Conservation (phyloP, 1,284 basidiomycete species). For the Exobasidium rhododendri region DNA sequence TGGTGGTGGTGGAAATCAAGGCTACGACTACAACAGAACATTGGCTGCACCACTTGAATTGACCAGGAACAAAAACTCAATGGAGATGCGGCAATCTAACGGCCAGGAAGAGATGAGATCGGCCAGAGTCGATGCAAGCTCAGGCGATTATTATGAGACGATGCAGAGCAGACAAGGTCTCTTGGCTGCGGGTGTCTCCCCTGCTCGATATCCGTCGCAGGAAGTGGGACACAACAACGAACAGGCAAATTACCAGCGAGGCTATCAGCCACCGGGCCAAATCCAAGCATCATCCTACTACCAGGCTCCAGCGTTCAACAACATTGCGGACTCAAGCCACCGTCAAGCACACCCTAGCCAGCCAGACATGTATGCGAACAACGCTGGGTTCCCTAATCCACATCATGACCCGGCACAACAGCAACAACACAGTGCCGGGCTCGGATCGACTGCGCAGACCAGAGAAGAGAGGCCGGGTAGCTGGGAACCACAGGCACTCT, state of each 20-base stretch:
- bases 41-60: background rate
- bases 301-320: too few relatives aligned
- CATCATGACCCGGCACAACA: background rate
- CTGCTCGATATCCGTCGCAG: too few relatives aligned
- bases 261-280: too few relatives aligned
- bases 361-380: too few relatives aligned
- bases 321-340: too few relatives aligned
- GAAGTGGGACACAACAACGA: too few relatives aligned
- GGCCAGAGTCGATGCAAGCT: background rate
- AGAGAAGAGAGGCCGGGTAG: constrained; percentile 5
- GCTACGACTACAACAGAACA: background rate
- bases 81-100: background rate
- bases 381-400: too few relatives aligned
- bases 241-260: too few relatives aligned
- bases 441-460: constrained; percentile 7
- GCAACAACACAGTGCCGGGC: constrained; percentile 1
- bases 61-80: background rate
- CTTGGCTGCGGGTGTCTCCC: too few relatives aligned
- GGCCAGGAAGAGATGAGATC: background rate
- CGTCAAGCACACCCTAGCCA: too few relatives aligned
- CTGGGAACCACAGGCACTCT: constrained; percentile 19
- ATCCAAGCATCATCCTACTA: too few relatives aligned
- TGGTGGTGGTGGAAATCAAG: background rate
- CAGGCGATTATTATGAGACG: background rate
- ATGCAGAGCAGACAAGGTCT: background rate